Percentiles rank a stretch among this genome's conserved stretches.
Evolutionary conservation across 257 asterid species (phyloP).

Genomic region (Mentha longifolia): DNA sequence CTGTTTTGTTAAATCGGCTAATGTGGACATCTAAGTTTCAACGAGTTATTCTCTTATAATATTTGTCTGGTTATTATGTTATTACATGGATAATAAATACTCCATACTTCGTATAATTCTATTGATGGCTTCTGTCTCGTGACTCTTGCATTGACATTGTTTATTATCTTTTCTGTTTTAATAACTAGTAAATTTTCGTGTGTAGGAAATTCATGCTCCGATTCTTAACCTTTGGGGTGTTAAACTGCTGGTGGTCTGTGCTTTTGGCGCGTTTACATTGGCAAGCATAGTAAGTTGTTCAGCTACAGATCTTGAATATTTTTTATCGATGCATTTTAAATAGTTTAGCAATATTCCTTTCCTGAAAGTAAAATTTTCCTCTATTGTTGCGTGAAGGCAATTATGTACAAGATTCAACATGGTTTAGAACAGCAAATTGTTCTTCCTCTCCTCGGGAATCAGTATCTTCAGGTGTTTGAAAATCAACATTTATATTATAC

Average conservation of each 20-base stretch:
- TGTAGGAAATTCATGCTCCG: conserved; percentile 91
- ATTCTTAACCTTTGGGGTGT: conserved; percentile 85
- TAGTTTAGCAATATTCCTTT: not conserved
- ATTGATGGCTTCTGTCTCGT: conserved; percentile 9
- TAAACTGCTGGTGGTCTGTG: conserved; percentile 71
- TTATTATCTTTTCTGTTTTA: not conserved
- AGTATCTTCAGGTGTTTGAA: conserved; percentile 87
- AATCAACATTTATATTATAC: conserved; percentile 26
- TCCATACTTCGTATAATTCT: no score
- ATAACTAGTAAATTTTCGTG: conserved; percentile 31
- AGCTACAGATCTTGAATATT: conserved; percentile 18
- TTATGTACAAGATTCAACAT: conserved; percentile 90
- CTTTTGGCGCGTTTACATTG: conserved; percentile 79
- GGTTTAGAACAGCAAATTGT: conserved; percentile 98
- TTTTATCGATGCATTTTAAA: conserved; percentile 19
- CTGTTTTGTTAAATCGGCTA: not conserved
- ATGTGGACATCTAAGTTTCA: not conserved
- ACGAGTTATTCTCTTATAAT: not conserved
- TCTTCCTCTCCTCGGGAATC: conserved; percentile 96
- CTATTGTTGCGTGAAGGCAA: conserved; percentile 63
- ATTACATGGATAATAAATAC: conserved; percentile 3
- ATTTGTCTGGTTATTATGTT: not conserved
- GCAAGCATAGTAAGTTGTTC: conserved; percentile 90
- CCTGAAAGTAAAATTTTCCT: conserved; percentile 12
- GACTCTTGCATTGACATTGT: conserved; percentile 12